Conservation (phyloP, 2,329 filamentous ascomycete genomes). For the Coniosporium tulheliwenetii region DNA sequence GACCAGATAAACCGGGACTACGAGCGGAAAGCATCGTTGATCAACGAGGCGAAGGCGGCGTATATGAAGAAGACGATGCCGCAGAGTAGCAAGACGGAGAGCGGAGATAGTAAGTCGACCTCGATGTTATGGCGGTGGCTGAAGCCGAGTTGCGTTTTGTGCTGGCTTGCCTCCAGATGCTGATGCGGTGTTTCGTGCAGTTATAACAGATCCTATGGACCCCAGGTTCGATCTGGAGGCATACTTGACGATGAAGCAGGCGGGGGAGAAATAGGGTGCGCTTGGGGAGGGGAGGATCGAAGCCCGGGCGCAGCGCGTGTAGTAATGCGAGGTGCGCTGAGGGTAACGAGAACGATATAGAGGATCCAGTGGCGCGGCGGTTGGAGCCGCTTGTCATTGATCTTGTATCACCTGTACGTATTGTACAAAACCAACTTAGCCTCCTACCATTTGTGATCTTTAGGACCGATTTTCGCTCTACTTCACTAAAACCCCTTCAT, state of each 20-base stretch:
- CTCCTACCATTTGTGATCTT: too few relatives aligned
- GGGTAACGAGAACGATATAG: too few relatives aligned
- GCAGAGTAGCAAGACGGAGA: conserved; percentile 20
- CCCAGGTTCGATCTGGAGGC: conserved; percentile 90
- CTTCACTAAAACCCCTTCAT: too few relatives aligned
- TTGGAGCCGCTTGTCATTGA: too few relatives aligned
- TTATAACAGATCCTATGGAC: conserved; percentile 62
- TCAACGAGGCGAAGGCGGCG: conserved; percentile 83
- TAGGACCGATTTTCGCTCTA: too few relatives aligned
- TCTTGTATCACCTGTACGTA: too few relatives aligned
- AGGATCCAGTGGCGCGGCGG: too few relatives aligned
- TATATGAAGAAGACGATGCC: conserved; percentile 63
- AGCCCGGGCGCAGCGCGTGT: too few relatives aligned
- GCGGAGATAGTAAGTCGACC: conserved; percentile 21
- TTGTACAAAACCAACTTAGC: too few relatives aligned
- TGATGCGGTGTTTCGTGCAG: conserved; percentile 22
- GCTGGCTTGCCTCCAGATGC: neutral
- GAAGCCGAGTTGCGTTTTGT: conserved; percentile 5
- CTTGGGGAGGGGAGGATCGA: too few relatives aligned
- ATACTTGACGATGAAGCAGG: conserved; percentile 49
- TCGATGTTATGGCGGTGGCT: conserved; percentile 9
- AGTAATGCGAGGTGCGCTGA: too few relatives aligned
- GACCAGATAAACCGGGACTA: conserved; percentile 67
- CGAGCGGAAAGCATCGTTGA: conserved; percentile 79
- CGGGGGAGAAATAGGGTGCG: conserved; percentile 20